Evolutionary conservation across 2,329 filamentous ascomycete species (phyloP).

Genomic region (Fusarium nodosum): DNA sequence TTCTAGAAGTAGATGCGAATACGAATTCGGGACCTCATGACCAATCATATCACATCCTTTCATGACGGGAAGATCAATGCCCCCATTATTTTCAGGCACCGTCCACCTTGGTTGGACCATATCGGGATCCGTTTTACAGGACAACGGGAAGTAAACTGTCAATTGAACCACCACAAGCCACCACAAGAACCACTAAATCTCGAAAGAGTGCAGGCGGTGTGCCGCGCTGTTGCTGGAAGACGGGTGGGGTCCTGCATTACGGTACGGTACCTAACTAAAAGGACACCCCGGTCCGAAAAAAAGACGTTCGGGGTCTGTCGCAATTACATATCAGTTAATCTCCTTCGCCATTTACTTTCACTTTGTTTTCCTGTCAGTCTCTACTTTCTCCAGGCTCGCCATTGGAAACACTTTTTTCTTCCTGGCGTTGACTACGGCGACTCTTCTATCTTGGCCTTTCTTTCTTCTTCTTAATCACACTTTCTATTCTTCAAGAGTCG

Average conservation of each 20-base stretch:
- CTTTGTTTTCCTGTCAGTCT: slow-evolving; percentile 38
- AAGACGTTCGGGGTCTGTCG: slow-evolving; percentile 43
- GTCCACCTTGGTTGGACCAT: slow-evolving; percentile 13
- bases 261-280: slow-evolving; percentile 15
- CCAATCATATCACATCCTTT: slow-evolving; percentile 37
- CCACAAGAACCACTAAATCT: slow-evolving; percentile 24
- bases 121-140: slow-evolving; percentile 29
- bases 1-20: slow-evolving; percentile 41
- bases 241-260: slow-evolving; percentile 31
- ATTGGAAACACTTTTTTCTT: slow-evolving; percentile 28
- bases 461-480: not conserved
- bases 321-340: slow-evolving; percentile 53
- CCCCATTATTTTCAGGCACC: slow-evolving; percentile 39
- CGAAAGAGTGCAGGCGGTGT: slow-evolving; percentile 39
- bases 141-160: slow-evolving; percentile 14
- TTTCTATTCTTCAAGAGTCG: slow-evolving; percentile 6
- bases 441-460: slow-evolving; percentile 4
- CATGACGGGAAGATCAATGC: not conserved
- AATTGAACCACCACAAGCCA: slow-evolving; percentile 16
- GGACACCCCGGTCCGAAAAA: slow-evolving; percentile 45
- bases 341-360: slow-evolving; percentile 46
- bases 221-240: slow-evolving; percentile 22
- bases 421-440: slow-evolving; percentile 24
- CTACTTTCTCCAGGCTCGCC: slow-evolving; percentile 37
- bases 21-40: slow-evolving; percentile 31